Base-by-base conservation (phyloP, 2,329 filamentous ascomycete genomes). In the Cladobotryum protrusum region DNA sequence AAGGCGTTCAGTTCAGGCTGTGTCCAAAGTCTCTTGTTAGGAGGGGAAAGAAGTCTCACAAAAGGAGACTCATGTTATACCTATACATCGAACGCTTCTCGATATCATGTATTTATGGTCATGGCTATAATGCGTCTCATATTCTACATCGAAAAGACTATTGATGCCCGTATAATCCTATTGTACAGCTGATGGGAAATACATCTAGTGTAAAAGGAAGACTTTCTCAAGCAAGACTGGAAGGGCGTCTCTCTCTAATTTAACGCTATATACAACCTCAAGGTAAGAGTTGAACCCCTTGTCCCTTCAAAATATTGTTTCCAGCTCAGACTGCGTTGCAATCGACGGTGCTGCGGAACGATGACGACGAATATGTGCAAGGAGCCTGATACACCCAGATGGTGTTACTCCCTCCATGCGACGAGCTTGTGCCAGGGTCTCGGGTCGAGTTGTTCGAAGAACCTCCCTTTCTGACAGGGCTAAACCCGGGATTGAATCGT, bases 351-450 rank as follows among this genome's bases (percentile, higher is more conserved):
- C 12, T 32, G 41, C 43, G 11, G 47, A 24, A 7, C 51, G 43
- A 17, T 45, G 58, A 24, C 64, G 61, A 37, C 72, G 73, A n/a
- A 89, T 82, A 63, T 80, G 78, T 19, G 73, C 75, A 50, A 92
- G 67, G 54, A 93, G 63, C 48, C 80, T 69, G 40, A 85, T 61
- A 50, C 77, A 77, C 0, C 79, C 82, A 0, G 78, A 72, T 1
- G 82, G 81, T 17, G 82, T 85, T 54, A 86, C 73, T 4, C 92
- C 92, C 67, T 99, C 93, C 11, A 96, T 81, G 13, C 93, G 74
- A 44, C 89, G 77, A 32, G 92, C 92, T 76, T 96, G 93, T 0
- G 89, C 92, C 18, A 99, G 75, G 53, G 82, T 95, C 68, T 95
- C 89, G 0, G 93, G 93, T 46, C 81, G 74, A 1, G 89, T 86